A percentile compares a stretch with the other conserved stretches of the same genome.
These are phyloP conservation scores for Ceratocystis eucalypticola DNA, from an alignment of 2,329 filamentous ascomycete species.

Conservation along the genomic window DNA sequence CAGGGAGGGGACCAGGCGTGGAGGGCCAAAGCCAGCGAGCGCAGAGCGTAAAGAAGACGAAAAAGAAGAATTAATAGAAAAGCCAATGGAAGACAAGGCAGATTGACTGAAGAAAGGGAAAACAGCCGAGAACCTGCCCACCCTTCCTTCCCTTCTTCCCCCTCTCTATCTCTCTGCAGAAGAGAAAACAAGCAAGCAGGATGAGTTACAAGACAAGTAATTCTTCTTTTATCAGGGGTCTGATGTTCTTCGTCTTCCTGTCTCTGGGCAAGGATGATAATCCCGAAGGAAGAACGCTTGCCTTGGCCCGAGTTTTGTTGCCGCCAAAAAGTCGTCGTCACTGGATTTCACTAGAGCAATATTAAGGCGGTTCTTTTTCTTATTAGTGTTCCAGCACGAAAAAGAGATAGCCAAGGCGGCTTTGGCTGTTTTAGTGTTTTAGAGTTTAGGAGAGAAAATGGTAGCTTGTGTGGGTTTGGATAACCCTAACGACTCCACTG, in stretches of 20 bases:
- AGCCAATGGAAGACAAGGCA: background rate
- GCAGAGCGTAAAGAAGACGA: constrained; percentile 11
- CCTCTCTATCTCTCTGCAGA: background rate
- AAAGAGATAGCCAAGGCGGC: background rate
- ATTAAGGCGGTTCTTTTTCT: background rate
- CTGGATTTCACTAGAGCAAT: background rate
- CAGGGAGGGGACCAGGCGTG: too few species aligned
- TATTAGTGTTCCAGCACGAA: too few species aligned
- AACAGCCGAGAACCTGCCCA: background rate
- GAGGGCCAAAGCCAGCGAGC: too few species aligned
- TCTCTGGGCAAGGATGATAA: background rate
- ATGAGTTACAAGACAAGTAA: background rate
- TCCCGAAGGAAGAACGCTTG: background rate
- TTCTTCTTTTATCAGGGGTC: constrained; percentile 1
- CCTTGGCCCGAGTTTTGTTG: background rate
- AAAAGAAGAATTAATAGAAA: background rate
- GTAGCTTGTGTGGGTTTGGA: too few species aligned
- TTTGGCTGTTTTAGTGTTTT: too few species aligned
- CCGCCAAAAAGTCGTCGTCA: background rate
- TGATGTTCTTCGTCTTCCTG: background rate
- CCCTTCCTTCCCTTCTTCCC: background rate
- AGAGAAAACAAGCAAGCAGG: background rate
- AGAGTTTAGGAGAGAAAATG: too few species aligned
- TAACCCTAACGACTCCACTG: too few species aligned
- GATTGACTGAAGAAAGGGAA: background rate